Evolutionary conservation across 495 filamentous ascomycete species (phyloP), one percentile per base, ranked within the genome.

Genomic region (Geoglossum glabrum): DNA sequence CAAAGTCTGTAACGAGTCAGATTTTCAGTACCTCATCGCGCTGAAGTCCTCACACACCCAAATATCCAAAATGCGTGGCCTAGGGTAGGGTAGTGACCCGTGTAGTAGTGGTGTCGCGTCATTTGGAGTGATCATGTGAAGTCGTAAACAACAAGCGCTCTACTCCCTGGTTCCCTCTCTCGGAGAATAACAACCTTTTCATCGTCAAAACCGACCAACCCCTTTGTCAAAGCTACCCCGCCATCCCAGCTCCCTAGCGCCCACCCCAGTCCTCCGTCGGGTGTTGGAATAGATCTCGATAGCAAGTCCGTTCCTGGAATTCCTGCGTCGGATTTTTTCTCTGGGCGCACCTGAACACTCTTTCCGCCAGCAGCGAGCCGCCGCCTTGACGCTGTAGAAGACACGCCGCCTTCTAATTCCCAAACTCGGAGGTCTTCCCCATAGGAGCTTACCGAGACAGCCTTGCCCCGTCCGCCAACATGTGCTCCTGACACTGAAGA

Each of bases 401-500:
- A 76, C 19, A 83, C 70, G 17, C 84, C 77, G 4, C 81, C 81
- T 70, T 98, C 92, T 7, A 98, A 77, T 61, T 96, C 90, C 92
- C 92, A 98, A 8, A 97, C 81, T 7, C 90, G 77, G 54, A 98
- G 77, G 64, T 98, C 92, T 58, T 89, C 81, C 11, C 90, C 92
- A 15, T 77, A 72, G 5, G 76, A 75, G 64, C 85, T 89, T 27
- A 96, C 84, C 19, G 87, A 94, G 0, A 98, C 85, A 0, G 92
- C 92, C 66, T 87, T 95, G 13, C 92, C 92, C 21, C 86, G 79
- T 17, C 83, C 79, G 23, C 85, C 90, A 46, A 98, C 85, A 60
- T 95, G 82, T 26, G 86, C 90, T 13, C 83, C 80, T 40, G 84
- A 84, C 15, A 98, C 86, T 0, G 87, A 86, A 0, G 90, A 94